Conservation (phyloP, 108 stramenopile genomes). For the Pseudonitzschia multiseries region DNA sequence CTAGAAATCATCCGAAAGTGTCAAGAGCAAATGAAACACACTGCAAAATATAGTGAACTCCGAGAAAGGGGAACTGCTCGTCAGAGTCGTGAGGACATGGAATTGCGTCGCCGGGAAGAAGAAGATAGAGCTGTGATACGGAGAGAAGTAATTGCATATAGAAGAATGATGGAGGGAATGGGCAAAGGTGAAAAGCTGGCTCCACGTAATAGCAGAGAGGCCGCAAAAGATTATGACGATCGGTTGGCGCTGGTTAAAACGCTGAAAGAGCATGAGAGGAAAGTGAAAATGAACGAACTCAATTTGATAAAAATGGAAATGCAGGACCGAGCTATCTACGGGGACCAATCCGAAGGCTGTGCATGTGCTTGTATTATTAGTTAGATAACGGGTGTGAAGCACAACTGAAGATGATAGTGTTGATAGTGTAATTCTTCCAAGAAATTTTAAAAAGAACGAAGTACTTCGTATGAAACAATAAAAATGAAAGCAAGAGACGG, state of each 20-base stretch:
- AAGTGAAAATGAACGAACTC: constrained; percentile 7
- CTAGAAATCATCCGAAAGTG: constrained; percentile 19
- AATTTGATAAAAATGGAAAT: constrained; percentile 1
- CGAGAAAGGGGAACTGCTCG: constrained; percentile 7
- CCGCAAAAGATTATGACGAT: constrained; percentile 21
- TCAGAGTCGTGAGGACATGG: background rate
- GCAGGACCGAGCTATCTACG: background rate
- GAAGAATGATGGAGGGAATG: constrained; percentile 18
- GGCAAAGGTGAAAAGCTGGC: constrained; percentile 16
- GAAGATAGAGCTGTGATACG: background rate
- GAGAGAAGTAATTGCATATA: constrained; percentile 14
- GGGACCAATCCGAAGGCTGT: background rate
- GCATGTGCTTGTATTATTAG: background rate
- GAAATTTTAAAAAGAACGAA: no score
- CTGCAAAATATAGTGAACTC: background rate
- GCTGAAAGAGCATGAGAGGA: constrained; percentile 13
- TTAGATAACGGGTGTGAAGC: background rate
- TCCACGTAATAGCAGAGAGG: background rate
- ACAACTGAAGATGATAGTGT: background rate
- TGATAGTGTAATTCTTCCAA: background rate
- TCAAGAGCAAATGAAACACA: constrained; percentile 7
- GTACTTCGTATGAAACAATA: no score
- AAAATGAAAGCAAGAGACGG: no score
- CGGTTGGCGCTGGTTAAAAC: constrained; percentile 13
- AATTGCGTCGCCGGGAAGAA: constrained; percentile 8